These are phyloP conservation scores for Amauroascus niger DNA, from an alignment of 2,329 filamentous ascomycete genomes.

Conservation along the genomic window DNA sequence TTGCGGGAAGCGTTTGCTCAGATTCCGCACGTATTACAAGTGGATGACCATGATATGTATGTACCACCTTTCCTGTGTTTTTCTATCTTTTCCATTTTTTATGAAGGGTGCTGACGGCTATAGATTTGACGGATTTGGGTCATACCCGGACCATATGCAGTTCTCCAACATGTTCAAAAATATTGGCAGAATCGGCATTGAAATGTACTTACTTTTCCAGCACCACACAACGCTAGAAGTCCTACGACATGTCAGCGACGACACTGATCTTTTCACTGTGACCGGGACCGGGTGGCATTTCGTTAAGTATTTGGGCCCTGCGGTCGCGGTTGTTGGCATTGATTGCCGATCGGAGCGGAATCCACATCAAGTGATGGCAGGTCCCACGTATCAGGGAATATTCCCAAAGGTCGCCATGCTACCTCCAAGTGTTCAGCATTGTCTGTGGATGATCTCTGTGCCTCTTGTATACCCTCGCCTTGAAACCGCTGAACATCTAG, in stretches of 20 bases:
- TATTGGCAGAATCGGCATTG: conserved; percentile 85
- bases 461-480: conserved; percentile 84
- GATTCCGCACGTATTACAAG: conserved; percentile 83
- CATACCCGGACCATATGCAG: conserved; percentile 97
- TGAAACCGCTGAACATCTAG: conserved; percentile 83
- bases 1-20: conserved; percentile 92
- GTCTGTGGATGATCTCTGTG: conserved; percentile 89
- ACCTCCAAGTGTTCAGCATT: conserved; percentile 89
- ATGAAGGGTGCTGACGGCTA: conserved; percentile 13
- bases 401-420: conserved; percentile 91
- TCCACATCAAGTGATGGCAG: conserved; percentile 83
- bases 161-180: conserved; percentile 97
- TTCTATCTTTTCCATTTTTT: neutral
- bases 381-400: conserved; percentile 91
- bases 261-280: conserved; percentile 88
- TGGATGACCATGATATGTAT: conserved; percentile 98
- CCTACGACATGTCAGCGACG: conserved; percentile 75
- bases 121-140: conserved; percentile 93
- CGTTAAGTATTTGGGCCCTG: conserved; percentile 88
- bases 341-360: conserved; percentile 89
- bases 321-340: conserved; percentile 77
- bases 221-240: conserved; percentile 95
- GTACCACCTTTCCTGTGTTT: conserved; percentile 31
- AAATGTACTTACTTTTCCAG: conserved; percentile 97
- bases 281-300: conserved; percentile 99